These are phyloP conservation scores for Colletotrichum cereale DNA, from an alignment of 2,329 filamentous ascomycete genomes.

Conservation along the genomic window DNA sequence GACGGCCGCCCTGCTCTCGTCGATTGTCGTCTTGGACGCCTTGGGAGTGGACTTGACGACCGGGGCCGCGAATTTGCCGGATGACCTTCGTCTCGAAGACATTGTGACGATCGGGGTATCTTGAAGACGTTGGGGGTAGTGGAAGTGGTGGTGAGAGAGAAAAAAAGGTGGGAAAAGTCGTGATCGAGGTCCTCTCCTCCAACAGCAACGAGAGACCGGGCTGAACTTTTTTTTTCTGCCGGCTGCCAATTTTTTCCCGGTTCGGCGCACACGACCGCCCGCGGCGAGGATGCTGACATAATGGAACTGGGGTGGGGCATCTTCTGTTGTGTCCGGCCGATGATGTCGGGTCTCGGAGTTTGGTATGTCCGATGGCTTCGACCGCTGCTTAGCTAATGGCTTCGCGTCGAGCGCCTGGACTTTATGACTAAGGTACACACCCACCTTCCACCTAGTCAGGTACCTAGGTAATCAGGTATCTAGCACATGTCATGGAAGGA, in stretches of 20 bases:
- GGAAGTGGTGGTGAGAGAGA: background rate
- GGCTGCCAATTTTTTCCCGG: constrained; percentile 37
- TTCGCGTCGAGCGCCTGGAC: background rate
- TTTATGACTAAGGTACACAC: background rate
- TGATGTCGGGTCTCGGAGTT: background rate
- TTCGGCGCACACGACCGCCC: constrained; percentile 30
- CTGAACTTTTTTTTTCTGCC: constrained; percentile 40
- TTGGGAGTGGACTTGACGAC: constrained; percentile 67
- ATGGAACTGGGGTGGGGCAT: background rate
- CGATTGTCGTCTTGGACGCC: constrained; percentile 63
- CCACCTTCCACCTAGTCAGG: too few species aligned
- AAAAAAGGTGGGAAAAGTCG: constrained; percentile 20
- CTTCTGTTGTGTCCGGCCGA: background rate
- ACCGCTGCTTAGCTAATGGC: background rate
- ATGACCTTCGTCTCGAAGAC: constrained; percentile 72
- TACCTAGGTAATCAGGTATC: background rate
- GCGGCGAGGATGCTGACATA: constrained; percentile 36
- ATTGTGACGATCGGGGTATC: constrained; percentile 51
- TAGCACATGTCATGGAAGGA: background rate
- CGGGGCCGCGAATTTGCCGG: constrained; percentile 68
- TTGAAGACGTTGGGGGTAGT: constrained; percentile 4
- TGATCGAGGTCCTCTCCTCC: constrained; percentile 20
- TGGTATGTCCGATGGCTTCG: background rate
- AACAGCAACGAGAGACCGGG: constrained; percentile 33
- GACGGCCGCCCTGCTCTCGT: constrained; percentile 70